Evolutionary conservation across 768 basidiomycete species (phyloP), one percentile per base, ranked within the genome.

Genomic region (Rhodotorula babjevae): DNA sequence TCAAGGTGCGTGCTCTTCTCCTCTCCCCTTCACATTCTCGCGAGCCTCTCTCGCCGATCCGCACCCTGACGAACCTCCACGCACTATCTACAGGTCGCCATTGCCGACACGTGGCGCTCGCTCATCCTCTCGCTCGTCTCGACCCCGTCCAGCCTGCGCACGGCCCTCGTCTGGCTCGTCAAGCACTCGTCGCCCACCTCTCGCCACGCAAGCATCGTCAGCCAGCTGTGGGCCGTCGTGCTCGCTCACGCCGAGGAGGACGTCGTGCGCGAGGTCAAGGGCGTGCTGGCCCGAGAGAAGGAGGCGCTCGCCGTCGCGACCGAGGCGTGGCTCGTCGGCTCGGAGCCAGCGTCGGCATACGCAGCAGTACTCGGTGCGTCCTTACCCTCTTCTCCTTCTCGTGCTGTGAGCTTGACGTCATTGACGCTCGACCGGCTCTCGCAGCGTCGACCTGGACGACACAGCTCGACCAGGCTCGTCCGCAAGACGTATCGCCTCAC

Each of bases 151-250:
- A 55, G 53, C n/a, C 49, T 65, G 15, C 7, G 21, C 52, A 23
- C 27, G 3, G 58, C 59, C 25, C n/a, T 71, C 63, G 6, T 31
- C 21, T 71, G 59, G 69, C 69, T 71, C 52, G 31, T 31, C 40
- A 27, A 33, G 12, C 31, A 29, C 19, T 61, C 63, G 31, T 0
- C 7, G 12, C 21, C 63, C 2, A 40, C 52, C 25, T 29, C 59
- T 12, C 19, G 33, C 1, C 14, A 47, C 36, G 50, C 61, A 23
- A 29, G 8, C 29, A 40, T 31, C 25, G 58, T 52, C 7, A n/a
- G 14, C n/a, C 29, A 55, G 15, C 58, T 70, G 5, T 70, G 63
- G 63, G 2, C 31, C 15, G 42, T 47, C 3, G 36, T 58, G 5
- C 7, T 70, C 31, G 23, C 60, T 14, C 6, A 21, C 12, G 14